Evolutionary conservation across 2,329 filamentous ascomycete species (phyloP).

Genomic region (Beauveria caledonica): DNA sequence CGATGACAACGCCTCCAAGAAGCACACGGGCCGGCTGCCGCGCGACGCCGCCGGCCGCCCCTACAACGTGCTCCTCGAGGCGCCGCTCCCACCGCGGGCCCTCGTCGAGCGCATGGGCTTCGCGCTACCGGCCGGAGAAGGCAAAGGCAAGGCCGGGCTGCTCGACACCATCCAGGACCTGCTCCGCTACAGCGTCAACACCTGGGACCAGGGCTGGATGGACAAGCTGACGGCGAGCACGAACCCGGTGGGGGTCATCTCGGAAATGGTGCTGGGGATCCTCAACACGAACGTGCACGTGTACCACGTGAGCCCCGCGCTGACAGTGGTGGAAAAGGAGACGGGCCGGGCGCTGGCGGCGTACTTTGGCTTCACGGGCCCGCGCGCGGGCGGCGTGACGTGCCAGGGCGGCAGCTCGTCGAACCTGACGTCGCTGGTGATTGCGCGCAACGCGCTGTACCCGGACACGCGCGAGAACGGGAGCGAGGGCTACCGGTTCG

Average conservation of each 20-base stretch:
- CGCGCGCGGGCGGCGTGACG: slow-evolving; percentile 63
- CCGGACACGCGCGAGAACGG: slow-evolving; percentile 68
- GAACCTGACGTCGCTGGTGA: slow-evolving; percentile 76
- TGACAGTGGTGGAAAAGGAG: slow-evolving; percentile 80
- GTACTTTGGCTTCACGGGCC: slow-evolving; percentile 67
- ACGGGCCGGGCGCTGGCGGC: slow-evolving; percentile 65
- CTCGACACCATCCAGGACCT: slow-evolving; percentile 62
- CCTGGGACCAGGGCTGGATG: slow-evolving; percentile 93
- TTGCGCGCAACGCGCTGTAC: slow-evolving; percentile 79
- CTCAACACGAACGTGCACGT: slow-evolving; percentile 94
- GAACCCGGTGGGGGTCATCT: slow-evolving; percentile 80
- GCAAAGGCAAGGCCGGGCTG: slow-evolving; percentile 63
- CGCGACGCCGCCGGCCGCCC: slow-evolving; percentile 27
- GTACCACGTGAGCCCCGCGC: slow-evolving; percentile 83
- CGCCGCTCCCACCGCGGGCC: slow-evolving; percentile 47
- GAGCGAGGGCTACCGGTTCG: slow-evolving; percentile 62
- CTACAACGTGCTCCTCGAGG: slow-evolving; percentile 53
- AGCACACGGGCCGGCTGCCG: slow-evolving; percentile 36
- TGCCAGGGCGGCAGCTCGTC: slow-evolving; percentile 78
- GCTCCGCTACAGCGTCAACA: slow-evolving; percentile 85
- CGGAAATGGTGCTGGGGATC: slow-evolving; percentile 74
- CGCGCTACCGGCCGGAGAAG: slow-evolving; percentile 45
- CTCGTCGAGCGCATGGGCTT: slow-evolving; percentile 48
- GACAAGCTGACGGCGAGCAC: slow-evolving; percentile 92
- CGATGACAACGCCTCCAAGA: slow-evolving; percentile 52